Base-by-base conservation (phyloP, 805 yeast genomes). In the Wickerhamia fluorescens region DNA sequence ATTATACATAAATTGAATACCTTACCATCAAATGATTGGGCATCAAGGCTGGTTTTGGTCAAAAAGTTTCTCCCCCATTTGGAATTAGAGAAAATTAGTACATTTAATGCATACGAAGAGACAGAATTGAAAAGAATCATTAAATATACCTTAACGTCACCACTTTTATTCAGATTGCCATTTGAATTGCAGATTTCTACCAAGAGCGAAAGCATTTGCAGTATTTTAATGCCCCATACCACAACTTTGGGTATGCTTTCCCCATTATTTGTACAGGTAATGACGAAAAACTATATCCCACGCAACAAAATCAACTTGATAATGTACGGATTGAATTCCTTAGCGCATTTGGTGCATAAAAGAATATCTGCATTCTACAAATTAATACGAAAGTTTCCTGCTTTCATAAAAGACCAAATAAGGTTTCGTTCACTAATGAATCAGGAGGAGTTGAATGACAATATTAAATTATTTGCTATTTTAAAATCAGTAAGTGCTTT, bases 11-110 rank as follows among this genome's bases (percentile, higher is more conserved):
- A 47, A 14, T 35, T 61, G 28, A 44, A 55, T 27, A 66, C 61
- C 4, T 42, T 48, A 5, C 67, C 68, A 2, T 53, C 66, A 3
- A 35, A 37, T 6, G 51, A 60, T 27, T 58, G 65, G 61, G 16
- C 28, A 7, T 31, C 29, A 10, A 25, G 41, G 8, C 27, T 34
- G 10, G 19, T 23, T 3, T n/a, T n/a, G n/a, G 23, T 56, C 11
- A 46, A 40, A 27, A 38, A 37, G 30, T 58, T 61, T 31, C 45
- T 38, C 28, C 54, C 58, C 1, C 29, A 37, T 27, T 24, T 60
- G 20, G 49, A 48, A 16, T 11, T 38, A 13, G 40, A 40, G 25
- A 35, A 34, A 6, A 29, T 40, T 3, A 19, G 20, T 8, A 41
- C 47, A 10, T 25, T 23, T 14, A 43, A 37, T 11, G 20, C 25